These are phyloP conservation scores for Scalesia atractyloides DNA, from an alignment of 129 eudicot species.

Conservation along the genomic window DNA sequence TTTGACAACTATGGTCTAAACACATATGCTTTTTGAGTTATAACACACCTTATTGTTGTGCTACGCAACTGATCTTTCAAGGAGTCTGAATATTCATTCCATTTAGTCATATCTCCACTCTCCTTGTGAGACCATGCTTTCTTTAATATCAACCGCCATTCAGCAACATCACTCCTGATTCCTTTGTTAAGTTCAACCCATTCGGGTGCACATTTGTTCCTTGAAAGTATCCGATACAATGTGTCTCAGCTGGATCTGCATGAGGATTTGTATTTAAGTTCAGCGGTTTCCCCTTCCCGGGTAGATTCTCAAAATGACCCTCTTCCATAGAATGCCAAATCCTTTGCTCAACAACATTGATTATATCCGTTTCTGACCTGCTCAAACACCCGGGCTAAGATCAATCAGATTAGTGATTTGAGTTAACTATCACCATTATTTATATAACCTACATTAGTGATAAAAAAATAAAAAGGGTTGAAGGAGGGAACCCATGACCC, in stretches of 20 bases:
- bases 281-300: conserved; percentile 88
- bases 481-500: too few relatives aligned
- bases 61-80: conserved; percentile 58
- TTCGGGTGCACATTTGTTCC: conserved; percentile 82
- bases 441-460: too few relatives aligned
- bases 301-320: conserved; percentile 85
- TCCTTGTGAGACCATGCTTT: conserved; percentile 55
- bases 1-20: neutral
- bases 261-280: conserved; percentile 76
- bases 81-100: conserved; percentile 63
- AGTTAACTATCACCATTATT: neutral
- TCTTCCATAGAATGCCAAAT: conserved; percentile 91
- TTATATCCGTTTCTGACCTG: conserved; percentile 87
- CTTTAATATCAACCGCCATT: conserved; percentile 63
- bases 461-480: too few relatives aligned
- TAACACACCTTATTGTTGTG: conserved; percentile 70
- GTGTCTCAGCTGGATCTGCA: conserved; percentile 94
- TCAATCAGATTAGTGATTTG: neutral
- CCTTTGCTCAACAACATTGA: conserved; percentile 84
- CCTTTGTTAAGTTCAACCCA: conserved; percentile 95
- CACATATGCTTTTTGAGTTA: neutral
- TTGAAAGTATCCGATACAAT: conserved; percentile 70
- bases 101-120: conserved; percentile 52
- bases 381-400: conserved; percentile 5
- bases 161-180: conserved; percentile 54